phyloP scores from a whole-genome alignment of 805 yeast genomes.

The Teunomyces cretensis region DNA sequence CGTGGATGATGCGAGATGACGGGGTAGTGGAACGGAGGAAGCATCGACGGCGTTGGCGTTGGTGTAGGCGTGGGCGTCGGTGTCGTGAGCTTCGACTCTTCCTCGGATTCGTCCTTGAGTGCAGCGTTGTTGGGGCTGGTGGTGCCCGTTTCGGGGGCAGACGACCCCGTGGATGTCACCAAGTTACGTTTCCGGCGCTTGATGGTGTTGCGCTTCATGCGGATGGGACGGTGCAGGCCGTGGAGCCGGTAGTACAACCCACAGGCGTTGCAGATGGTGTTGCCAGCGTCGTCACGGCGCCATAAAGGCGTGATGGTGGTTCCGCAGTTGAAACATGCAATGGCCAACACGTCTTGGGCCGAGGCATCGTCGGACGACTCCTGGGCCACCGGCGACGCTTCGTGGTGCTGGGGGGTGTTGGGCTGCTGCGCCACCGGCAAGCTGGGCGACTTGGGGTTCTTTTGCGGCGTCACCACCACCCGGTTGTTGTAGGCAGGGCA shows the following conservation, averaged over 20 bases:
- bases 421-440: constrained; percentile 2
- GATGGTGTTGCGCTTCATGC: constrained; percentile 69
- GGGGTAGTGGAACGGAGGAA: constrained; percentile 1
- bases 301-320: constrained; percentile 85
- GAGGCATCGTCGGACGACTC: constrained; percentile 9
- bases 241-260: constrained; percentile 76
- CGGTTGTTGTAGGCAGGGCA: constrained; percentile 84
- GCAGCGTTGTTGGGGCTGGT: background rate
- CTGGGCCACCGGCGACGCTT: background rate
- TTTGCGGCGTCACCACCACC: constrained; percentile 36
- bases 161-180: background rate
- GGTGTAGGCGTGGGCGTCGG: background rate
- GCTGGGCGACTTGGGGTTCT: constrained; percentile 1
- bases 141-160: background rate
- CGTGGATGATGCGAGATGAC: background rate
- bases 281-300: constrained; percentile 80
- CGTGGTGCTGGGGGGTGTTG: background rate
- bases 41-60: background rate
- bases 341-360: constrained; percentile 48
- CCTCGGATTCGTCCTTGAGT: constrained; percentile 1
- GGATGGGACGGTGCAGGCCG: constrained; percentile 74
- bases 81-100: background rate
- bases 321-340: constrained; percentile 81
- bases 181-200: constrained; percentile 65
- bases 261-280: constrained; percentile 87